Conservation (phyloP, 805 yeast genomes). For the Candida suzukii region DNA sequence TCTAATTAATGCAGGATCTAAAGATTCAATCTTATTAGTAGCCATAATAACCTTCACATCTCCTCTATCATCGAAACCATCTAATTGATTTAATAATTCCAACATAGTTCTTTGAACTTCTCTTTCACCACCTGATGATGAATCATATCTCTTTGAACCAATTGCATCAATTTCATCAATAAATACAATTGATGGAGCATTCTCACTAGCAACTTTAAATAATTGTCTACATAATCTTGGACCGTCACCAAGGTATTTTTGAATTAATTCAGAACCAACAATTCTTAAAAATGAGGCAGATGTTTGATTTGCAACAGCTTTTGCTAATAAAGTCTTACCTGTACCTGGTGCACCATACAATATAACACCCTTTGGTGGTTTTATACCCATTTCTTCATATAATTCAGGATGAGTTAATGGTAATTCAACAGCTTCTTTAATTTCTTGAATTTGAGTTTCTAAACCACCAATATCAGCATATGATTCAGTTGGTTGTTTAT, state of each 20-base stretch:
- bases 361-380: conserved; percentile 97
- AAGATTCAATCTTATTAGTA: conserved; percentile 86
- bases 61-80: conserved; percentile 95
- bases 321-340: conserved; percentile 90
- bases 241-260: conserved; percentile 96
- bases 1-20: conserved; percentile 93
- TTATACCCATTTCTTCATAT: conserved; percentile 97
- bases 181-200: conserved; percentile 97
- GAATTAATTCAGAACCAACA: conserved; percentile 95
- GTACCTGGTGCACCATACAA: conserved; percentile 98
- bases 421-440: conserved; percentile 92
- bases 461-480: conserved; percentile 97
- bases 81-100: conserved; percentile 90
- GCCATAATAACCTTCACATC: conserved; percentile 98
- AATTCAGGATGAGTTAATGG: conserved; percentile 95
- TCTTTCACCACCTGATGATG: conserved; percentile 89
- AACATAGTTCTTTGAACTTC: conserved; percentile 98
- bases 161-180: conserved; percentile 99
- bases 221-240: conserved; percentile 91
- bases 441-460: conserved; percentile 93
- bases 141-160: conserved; percentile 96
- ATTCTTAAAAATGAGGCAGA: conserved; percentile 93
- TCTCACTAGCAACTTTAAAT: conserved; percentile 93
- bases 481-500: conserved; percentile 94
- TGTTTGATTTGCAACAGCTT: conserved; percentile 97